A percentile compares a stretch with the other conserved stretches of the same genome.
phyloP scores from a whole-genome alignment of 2,329 filamentous ascomycete genomes.

The Scytalidium lignicola region DNA sequence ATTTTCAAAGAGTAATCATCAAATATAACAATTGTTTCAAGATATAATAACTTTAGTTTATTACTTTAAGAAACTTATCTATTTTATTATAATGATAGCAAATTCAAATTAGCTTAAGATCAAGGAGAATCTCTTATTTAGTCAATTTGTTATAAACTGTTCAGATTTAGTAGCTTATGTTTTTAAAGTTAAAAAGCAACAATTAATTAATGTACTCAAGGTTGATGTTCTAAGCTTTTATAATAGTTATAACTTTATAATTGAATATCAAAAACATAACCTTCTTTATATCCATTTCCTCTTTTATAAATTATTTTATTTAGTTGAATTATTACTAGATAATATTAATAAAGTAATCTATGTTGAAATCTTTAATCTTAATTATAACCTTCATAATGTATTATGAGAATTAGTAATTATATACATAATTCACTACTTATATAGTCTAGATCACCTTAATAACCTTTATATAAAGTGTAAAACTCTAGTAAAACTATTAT shows the following conservation, averaged over 20 bases:
- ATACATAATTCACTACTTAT: neutral
- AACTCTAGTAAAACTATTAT: neutral
- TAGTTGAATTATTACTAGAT: neutral
- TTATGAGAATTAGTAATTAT: neutral
- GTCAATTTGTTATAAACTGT: neutral
- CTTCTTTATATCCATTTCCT: constrained; percentile 3
- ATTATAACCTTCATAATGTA: neutral
- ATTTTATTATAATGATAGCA: neutral
- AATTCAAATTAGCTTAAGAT: constrained; percentile 3
- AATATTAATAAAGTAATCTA: neutral
- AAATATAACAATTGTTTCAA: neutral
- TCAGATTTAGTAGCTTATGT: constrained; percentile 3
- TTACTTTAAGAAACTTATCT: neutral
- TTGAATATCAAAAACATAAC: constrained; percentile 6
- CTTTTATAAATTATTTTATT: neutral
- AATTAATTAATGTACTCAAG: constrained; percentile 3
- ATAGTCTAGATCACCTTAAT: neutral
- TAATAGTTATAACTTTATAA: constrained; percentile 2
- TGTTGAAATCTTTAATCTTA: neutral
- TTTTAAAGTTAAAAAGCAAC: neutral
- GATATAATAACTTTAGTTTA: neutral
- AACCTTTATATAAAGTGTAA: neutral
- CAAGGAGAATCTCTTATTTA: neutral
- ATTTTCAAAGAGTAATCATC: neutral
- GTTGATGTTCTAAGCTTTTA: neutral